A percentile compares a stretch with the other conserved stretches of the same genome.
Conservation (phyloP, 768 basidiomycete species). For the Lactarius vividus region DNA sequence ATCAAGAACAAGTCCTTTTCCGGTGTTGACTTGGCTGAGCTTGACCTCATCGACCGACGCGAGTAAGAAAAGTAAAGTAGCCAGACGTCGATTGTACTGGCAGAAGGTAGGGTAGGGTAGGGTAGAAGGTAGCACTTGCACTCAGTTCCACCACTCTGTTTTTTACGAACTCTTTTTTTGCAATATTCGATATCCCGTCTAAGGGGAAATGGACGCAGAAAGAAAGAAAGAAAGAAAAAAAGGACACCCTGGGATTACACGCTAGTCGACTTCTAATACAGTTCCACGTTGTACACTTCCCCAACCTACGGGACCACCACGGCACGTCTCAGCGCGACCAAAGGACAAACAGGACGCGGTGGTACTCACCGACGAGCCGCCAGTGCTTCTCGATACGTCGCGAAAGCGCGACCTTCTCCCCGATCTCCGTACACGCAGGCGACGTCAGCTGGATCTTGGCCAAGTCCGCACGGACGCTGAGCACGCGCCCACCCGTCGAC, state of each 20-base stretch:
- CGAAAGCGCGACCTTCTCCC: constrained; percentile 95
- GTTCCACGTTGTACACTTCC: constrained; percentile 86
- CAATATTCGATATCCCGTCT: background rate
- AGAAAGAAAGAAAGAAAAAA: background rate
- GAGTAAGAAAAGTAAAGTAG: background rate
- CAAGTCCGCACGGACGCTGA: constrained; percentile 91
- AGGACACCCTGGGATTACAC: background rate
- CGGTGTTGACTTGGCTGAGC: constrained; percentile 63
- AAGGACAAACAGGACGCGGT: background rate
- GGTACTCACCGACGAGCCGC: constrained; percentile 84
- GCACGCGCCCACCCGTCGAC: constrained; percentile 92
- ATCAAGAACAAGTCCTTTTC: constrained; percentile 70
- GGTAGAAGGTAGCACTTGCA: background rate
- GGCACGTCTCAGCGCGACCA: background rate
- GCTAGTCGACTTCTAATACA: constrained; percentile 70
- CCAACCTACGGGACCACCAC: constrained; percentile 44
- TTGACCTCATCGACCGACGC: constrained; percentile 52
- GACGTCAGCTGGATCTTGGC: constrained; percentile 93
- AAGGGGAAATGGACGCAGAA: background rate
- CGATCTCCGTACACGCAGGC: constrained; percentile 94
- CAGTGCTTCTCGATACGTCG: constrained; percentile 97
- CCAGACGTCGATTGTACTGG: background rate
- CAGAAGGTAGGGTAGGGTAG: too few relatives aligned
- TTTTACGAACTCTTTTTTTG: background rate
- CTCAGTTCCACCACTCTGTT: background rate